Evolutionary conservation across 2,329 filamentous ascomycete species (phyloP).

Genomic region (Colletotrichum euphorbiae): DNA sequence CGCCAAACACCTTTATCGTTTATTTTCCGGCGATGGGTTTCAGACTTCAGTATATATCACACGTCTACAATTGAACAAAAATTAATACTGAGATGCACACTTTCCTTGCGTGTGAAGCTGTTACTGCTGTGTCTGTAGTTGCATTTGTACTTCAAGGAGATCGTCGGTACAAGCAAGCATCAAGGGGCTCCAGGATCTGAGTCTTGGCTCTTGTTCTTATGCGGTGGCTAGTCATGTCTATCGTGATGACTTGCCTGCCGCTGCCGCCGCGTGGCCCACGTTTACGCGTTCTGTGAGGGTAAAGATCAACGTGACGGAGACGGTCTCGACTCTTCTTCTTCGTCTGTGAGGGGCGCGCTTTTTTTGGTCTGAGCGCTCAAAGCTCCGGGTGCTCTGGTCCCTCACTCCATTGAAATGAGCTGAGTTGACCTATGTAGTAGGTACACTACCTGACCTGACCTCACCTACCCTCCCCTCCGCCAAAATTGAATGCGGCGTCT

Average conservation of each 20-base stretch:
- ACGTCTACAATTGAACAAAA: background rate
- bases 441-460: background rate
- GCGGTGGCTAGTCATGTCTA: no score
- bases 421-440: slow-evolving; percentile 1
- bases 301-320: background rate
- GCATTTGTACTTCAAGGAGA: background rate
- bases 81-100: slow-evolving; percentile 6
- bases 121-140: background rate
- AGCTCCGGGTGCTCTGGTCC: background rate
- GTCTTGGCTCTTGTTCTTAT: no score
- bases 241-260: no score
- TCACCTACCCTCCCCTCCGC: no score
- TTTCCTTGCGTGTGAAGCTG: background rate
- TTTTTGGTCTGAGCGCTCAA: no score
- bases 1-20: background rate
- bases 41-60: slow-evolving; percentile 1
- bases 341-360: no score
- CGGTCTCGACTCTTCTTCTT: no score
- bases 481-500: no score
- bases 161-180: background rate
- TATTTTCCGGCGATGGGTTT: slow-evolving; percentile 2
- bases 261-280: background rate
- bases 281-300: background rate
- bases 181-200: background rate
- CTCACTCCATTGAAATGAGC: background rate